Evolutionary conservation across 108 stramenopile species (phyloP), one percentile per base, ranked within the genome.

Genomic region (Stephanodiscus triporus): DNA sequence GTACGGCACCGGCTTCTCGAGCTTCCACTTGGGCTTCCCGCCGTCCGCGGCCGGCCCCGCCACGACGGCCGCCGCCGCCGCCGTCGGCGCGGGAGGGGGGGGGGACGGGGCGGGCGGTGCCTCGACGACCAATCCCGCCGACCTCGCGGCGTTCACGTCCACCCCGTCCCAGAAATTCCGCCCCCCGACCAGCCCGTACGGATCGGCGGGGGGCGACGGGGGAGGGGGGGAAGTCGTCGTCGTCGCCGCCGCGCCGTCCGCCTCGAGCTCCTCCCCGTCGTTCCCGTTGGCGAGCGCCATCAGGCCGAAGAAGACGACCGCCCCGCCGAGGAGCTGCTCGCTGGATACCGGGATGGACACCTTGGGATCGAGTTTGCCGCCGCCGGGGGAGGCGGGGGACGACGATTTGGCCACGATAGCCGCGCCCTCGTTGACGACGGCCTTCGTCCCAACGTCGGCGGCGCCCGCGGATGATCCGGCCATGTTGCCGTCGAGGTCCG

Each of bases 161-260:
- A 23, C 68, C 8, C 17, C 73, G 14, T 45, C 47, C n/a, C 16
- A 14, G 20, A 45, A 66, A 27, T 68, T 68, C 10, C 71, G 57
- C 16, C 78, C 78, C 34, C 30, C 60, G 16, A 29, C 40, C 17
- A 79, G 56, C 47, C 78, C 78, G 60, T 79, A 79, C 10, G 78
- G 78, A 22, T 43, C 42, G 17, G 51, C 27, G 2, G 65, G 37
- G 29, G 77, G 70, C 4, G 69, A n/a, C 10, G 59, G 38, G 36
- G 63, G 23, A 13, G 9, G 37, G 16, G 30, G 48, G n/a, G n/a
- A n/a, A n/a, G n/a, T n/a, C n/a, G n/a, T n/a, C n/a, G n/a, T n/a
- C n/a, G n/a, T 9, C 40, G 40, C 9, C 40, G 11, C 9, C 40
- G 40, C 0, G 40, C 40, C 40, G 7, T 9, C 16, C 43, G 43